Evolutionary conservation across 164 flowering plant genomes (phyloP), one percentile per base, ranked within the genome.

Genomic region (Magnolia kwangsiensis): DNA sequence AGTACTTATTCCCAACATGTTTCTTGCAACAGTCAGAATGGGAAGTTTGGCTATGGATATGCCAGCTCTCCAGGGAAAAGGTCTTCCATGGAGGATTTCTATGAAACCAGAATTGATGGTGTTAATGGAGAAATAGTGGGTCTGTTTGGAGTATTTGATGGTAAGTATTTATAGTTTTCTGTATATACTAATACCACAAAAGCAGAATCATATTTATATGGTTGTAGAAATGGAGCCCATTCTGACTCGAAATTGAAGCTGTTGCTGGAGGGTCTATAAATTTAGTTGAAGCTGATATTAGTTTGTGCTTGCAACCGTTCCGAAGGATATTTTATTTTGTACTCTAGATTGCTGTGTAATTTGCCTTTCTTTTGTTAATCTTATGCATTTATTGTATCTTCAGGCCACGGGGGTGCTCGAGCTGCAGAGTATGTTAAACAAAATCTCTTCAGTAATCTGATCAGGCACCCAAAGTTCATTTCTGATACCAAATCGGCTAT

Each of bases 341-440:
- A 59, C 6, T 65, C 68, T 65, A 23, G 24, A 65, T 11, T 65
- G 27, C 37, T 65, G 29, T 13, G 19, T 65, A 24, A 24, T 65
- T 65, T 23, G 4, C 68, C 29, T 23, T 4, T 59, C 63, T 59
- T 59, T 13, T 23, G 21, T 24, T 21, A 0, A 11, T n/a, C 24
- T 65, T 23, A 13, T 49, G 29, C 58, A 70, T 70, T 19, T 70
- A 49, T 59, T 58, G 67, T 55, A 31, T 75, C n/a, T 79, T 78
- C 83, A 95, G 98, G 98, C 75, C 98, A 95, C 82, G 99, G 98
- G 5, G 99, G 99, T 85, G 97, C 92, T 69, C 89, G 99, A 65
- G 98, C 99, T 73, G 99, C 99, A 70, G 99, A 96, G 69, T 96
- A 94, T 86, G 96, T 96, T 58, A 94, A 94, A 75, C 89, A 92